Conservation (phyloP, 2,329 filamentous ascomycete species). For the Pyricularia grisea region DNA sequence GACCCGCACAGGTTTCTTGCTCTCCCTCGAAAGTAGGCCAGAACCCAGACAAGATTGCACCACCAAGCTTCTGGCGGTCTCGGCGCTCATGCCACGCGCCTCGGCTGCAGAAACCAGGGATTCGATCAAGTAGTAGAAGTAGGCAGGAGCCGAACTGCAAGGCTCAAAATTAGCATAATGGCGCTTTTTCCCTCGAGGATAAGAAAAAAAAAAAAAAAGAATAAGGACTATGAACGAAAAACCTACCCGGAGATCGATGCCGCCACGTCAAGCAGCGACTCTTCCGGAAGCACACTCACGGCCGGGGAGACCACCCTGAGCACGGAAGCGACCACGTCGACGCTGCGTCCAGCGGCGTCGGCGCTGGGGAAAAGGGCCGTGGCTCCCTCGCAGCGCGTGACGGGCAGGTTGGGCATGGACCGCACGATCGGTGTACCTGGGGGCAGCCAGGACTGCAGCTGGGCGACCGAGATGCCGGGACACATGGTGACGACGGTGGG, state of each 20-base stretch:
- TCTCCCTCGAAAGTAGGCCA: constrained; percentile 14
- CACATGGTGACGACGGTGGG: neutral
- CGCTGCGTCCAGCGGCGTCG: constrained; percentile 28
- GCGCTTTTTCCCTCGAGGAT: too few species aligned
- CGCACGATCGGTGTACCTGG: constrained; percentile 23
- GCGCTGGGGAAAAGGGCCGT: constrained; percentile 35
- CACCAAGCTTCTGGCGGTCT: constrained; percentile 39
- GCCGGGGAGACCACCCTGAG: constrained; percentile 36
- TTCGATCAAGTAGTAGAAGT: constrained; percentile 44
- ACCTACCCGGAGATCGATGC: constrained; percentile 33
- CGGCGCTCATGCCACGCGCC: constrained; percentile 32
- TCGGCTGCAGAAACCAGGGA: constrained; percentile 35
- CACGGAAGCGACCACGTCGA: constrained; percentile 29
- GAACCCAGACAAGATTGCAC: constrained; percentile 42
- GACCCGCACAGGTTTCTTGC: neutral
- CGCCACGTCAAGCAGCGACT: constrained; percentile 39
- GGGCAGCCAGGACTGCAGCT: neutral
- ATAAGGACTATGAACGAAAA: neutral
- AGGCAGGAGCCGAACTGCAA: constrained; percentile 38
- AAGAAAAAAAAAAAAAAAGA: neutral
- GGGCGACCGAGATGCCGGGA: neutral
- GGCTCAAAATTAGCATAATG: neutral
- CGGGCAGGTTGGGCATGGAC: constrained; percentile 44
- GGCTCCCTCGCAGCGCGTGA: constrained; percentile 39
- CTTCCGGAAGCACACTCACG: constrained; percentile 38